These are phyloP conservation scores for Trichoderma orchidacearum DNA, from an alignment of 495 filamentous ascomycete species.

Conservation along the genomic window DNA sequence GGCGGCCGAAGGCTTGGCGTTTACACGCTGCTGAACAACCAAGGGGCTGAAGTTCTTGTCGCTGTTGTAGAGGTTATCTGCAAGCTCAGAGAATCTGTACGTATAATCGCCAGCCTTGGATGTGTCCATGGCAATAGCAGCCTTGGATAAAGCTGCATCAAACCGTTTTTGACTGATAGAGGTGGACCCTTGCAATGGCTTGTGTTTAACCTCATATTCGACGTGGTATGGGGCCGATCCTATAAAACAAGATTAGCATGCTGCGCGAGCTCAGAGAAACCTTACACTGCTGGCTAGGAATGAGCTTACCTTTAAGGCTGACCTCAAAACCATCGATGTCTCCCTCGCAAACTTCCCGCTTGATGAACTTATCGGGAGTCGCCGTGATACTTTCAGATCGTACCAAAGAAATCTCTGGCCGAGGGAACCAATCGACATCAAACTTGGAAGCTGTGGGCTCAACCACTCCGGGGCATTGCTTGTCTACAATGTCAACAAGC, in stretches of 20 bases:
- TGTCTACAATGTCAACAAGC: constrained; percentile 62
- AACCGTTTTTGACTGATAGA: constrained; percentile 50
- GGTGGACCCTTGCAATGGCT: constrained; percentile 45
- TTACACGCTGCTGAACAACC: constrained; percentile 67
- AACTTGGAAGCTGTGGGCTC: constrained; percentile 61
- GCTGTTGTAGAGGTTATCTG: constrained; percentile 73
- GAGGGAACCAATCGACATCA: constrained; percentile 67
- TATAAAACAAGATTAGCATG: constrained; percentile 8
- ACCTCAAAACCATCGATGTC: constrained; percentile 82
- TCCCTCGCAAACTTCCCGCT: constrained; percentile 83
- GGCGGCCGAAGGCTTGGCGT: constrained; percentile 61
- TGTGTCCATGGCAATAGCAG: constrained; percentile 74
- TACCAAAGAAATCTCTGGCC: constrained; percentile 56
- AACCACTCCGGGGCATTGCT: constrained; percentile 64
- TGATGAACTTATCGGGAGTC: constrained; percentile 39
- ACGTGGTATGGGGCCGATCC: constrained; percentile 71
- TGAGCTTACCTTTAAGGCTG: constrained; percentile 51
- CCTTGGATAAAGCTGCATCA: constrained; percentile 54
- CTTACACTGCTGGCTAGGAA: background rate
- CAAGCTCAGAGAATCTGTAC: constrained; percentile 70
- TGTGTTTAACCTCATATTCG: constrained; percentile 64
- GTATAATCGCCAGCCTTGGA: constrained; percentile 64
- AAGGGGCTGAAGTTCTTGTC: constrained; percentile 50
- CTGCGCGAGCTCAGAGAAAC: constrained; percentile 6
- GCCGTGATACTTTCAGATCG: constrained; percentile 42